Evolutionary conservation across 2,329 filamentous ascomycete species (phyloP).

Genomic region (Pestalotiopsis sp.): DNA sequence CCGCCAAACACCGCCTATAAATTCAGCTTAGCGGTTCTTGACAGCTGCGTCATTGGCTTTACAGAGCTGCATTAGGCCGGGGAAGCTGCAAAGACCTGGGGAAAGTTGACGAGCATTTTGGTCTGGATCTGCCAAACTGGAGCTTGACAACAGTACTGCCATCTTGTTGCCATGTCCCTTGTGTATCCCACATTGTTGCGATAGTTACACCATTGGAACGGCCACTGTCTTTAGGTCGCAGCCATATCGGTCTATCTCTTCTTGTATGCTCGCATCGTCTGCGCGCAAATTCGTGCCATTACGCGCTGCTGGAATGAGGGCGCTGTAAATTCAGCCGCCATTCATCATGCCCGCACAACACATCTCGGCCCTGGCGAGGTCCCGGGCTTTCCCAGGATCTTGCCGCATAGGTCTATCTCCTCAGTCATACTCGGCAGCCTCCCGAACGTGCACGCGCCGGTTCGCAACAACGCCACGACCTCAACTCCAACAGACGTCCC

Average conservation of each 20-base stretch:
- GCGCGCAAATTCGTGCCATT: background rate
- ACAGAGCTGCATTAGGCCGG: conserved; percentile 11
- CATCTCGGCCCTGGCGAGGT: conserved; percentile 1
- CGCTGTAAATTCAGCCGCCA: background rate
- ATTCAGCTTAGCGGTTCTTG: conserved; percentile 20
- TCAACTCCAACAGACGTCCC: conserved; percentile 46
- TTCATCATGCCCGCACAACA: background rate
- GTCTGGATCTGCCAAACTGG: background rate
- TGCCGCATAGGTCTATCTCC: conserved; percentile 19
- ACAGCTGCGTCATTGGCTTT: conserved; percentile 24
- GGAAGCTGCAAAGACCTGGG: conserved; percentile 5
- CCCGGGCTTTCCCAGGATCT: background rate
- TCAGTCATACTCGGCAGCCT: conserved; percentile 20
- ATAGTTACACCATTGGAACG: background rate
- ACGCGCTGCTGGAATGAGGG: background rate
- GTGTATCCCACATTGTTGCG: background rate
- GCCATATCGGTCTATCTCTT: background rate
- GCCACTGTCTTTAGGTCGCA: background rate
- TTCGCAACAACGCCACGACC: conserved; percentile 30
- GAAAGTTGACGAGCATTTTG: conserved; percentile 1
- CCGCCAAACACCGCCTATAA: conserved; percentile 21
- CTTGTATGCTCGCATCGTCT: background rate
- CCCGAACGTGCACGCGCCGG: conserved; percentile 23
- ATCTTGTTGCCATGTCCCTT: background rate
- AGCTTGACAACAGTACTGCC: background rate